These are phyloP conservation scores for Penicillium decumbens DNA, from an alignment of 2,329 filamentous ascomycete genomes.

Conservation along the genomic window DNA sequence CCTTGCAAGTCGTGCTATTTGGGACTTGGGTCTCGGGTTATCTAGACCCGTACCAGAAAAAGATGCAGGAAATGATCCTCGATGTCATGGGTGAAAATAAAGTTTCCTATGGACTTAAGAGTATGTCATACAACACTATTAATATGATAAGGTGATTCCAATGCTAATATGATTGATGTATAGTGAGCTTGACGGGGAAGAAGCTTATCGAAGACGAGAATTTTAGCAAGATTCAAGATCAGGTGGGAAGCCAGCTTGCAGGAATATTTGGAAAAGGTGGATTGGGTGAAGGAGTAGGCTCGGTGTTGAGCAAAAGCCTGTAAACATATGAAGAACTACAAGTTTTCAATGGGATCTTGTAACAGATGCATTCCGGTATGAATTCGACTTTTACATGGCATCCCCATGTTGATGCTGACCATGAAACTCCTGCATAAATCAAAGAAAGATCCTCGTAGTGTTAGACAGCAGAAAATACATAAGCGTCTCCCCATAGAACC, in stretches of 20 bases:
- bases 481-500: neutral
- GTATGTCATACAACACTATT: constrained; percentile 6
- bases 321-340: constrained; percentile 1
- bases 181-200: constrained; percentile 25
- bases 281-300: constrained; percentile 18
- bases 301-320: constrained; percentile 20
- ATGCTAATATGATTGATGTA: neutral
- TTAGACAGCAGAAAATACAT: neutral
- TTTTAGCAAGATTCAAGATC: constrained; percentile 25
- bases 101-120: constrained; percentile 25
- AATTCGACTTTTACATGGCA: neutral
- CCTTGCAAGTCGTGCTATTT: constrained; percentile 13
- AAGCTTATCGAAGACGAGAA: constrained; percentile 25
- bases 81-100: constrained; percentile 31
- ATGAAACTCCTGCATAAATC: neutral
- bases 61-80: constrained; percentile 26
- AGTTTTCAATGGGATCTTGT: neutral
- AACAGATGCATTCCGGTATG: neutral
- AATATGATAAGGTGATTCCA: neutral
- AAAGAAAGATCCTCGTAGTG: neutral
- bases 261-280: constrained; percentile 24
- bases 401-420: neutral
- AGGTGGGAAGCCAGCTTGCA: constrained; percentile 20
- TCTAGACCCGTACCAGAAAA: constrained; percentile 29
- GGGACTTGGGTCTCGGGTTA: constrained; percentile 29